Conservation (phyloP, 2,329 filamentous ascomycete genomes). For the Stachybotrys chartarum region DNA sequence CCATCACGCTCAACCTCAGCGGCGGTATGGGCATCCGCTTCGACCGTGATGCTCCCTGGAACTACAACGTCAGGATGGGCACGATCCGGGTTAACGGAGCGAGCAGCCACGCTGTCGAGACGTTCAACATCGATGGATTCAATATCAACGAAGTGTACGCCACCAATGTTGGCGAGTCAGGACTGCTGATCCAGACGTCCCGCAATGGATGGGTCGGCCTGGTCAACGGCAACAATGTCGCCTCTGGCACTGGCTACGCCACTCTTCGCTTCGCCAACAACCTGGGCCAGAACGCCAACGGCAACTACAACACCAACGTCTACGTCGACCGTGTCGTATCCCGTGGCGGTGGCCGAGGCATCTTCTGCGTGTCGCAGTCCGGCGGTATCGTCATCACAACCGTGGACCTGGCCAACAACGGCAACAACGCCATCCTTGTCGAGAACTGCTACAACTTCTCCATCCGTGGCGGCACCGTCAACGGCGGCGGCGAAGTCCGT, state of each 20-base stretch:
- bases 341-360: neutral
- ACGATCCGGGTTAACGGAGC: neutral
- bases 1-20: neutral
- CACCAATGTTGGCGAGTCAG: neutral
- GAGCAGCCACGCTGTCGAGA: constrained; percentile 1
- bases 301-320: constrained; percentile 3
- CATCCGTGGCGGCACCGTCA: neutral
- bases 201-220: neutral
- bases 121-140: constrained; percentile 1
- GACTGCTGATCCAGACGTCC: constrained; percentile 1
- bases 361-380: constrained; percentile 1
- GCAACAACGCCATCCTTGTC: constrained; percentile 1
- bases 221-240: neutral
- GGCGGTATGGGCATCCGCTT: constrained; percentile 1
- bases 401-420: neutral
- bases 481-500: neutral
- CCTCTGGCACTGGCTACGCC: neutral
- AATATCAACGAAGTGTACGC: constrained; percentile 1
- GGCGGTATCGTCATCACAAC: neutral
- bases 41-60: neutral
- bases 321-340: neutral
- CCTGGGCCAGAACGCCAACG: neutral
- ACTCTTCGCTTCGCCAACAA: constrained; percentile 1
- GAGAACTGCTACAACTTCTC: constrained; percentile 2
- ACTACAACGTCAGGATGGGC: neutral